Evolutionary conservation across 1,284 basidiomycete species (phyloP), one percentile per base, ranked within the genome.

Genomic region (Trametes pubescens): DNA sequence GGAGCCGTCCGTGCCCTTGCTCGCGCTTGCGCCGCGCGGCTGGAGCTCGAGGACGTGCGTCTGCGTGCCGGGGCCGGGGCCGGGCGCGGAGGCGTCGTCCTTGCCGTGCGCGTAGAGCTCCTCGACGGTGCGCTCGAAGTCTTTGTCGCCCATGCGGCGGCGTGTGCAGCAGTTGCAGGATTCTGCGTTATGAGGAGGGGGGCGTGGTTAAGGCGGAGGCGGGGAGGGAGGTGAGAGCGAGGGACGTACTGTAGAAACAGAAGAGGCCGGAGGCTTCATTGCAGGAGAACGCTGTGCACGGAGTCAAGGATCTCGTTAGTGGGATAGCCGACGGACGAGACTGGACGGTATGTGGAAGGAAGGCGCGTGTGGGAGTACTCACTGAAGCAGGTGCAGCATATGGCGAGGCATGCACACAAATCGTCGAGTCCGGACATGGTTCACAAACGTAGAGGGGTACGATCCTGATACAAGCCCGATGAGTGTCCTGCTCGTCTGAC

Each of bases 111-210:
- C 40, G 65, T 68, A 68, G 60, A 68, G 59, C 57, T 68, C 53
- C 52, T 68, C 64, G 62, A 68, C 67, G 44, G 64, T 64, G 57
- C 62, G 64, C 57, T 68, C 67, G 44, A 68, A 68, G 29, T 65
- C 67, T 57, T 51, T 51, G 62, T 68, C 67, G 62, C 52, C 34
- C 64, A 65, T 68, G 22, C 47, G 44, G 51, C 62, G 62, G 32
- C 62, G 60, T 14, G 48, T 24, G 60, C 60, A 46, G 65, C 67
- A 68, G 46, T 56, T 56, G 62, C 67, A 68, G 1, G 51, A 48
- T 18, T 22, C 61, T 53, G 51, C 1, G 44, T 24, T 26, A 18
- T 8, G 24, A 11, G 21, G 22, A 14, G 21, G 43, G n/a, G 18
- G 21, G 35, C 10, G 22, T 1, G 49, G 18, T n/a, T 21, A 8